Evolutionary conservation across 129 eudicot genomes (phyloP).

Genomic region (Artemisia argyi): DNA sequence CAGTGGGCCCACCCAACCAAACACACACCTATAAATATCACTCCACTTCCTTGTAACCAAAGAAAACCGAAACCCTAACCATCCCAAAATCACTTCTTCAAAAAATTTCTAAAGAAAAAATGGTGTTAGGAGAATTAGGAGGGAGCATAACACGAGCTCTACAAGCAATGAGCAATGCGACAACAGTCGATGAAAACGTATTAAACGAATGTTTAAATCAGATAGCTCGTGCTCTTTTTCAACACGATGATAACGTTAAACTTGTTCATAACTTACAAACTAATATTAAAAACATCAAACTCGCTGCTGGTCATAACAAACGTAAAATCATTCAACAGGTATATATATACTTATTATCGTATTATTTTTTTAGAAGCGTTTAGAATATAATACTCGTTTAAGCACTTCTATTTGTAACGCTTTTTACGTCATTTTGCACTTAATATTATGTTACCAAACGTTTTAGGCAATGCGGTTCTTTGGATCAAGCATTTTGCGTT

Average conservation of each 20-base stretch:
- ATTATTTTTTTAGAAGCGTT: no score
- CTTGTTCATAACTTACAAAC: constrained; percentile 81
- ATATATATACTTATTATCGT: no score
- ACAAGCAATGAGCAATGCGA: constrained; percentile 99
- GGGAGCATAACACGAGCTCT: constrained; percentile 96
- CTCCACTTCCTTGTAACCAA: neutral
- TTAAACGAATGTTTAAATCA: constrained; percentile 37
- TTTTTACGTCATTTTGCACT: no score
- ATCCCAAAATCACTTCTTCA: neutral
- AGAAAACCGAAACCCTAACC: neutral
- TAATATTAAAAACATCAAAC: constrained; percentile 88
- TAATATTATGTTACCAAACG: no score
- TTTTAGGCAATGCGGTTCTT: no score
- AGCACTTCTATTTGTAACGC: no score
- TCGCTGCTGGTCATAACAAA: constrained; percentile 96
- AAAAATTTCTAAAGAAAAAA: constrained; percentile 31
- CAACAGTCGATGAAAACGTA: constrained; percentile 92
- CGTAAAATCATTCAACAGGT: constrained; percentile 95
- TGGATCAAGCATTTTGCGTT: no score
- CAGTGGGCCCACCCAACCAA: no score
- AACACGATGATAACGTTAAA: constrained; percentile 86
- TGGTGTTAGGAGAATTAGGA: constrained; percentile 90
- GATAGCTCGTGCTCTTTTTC: constrained; percentile 92
- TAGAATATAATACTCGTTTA: no score
- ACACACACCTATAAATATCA: no score